Base-by-base conservation (phyloP, 768 basidiomycete genomes). In the Sporobolomyces roseus region DNA sequence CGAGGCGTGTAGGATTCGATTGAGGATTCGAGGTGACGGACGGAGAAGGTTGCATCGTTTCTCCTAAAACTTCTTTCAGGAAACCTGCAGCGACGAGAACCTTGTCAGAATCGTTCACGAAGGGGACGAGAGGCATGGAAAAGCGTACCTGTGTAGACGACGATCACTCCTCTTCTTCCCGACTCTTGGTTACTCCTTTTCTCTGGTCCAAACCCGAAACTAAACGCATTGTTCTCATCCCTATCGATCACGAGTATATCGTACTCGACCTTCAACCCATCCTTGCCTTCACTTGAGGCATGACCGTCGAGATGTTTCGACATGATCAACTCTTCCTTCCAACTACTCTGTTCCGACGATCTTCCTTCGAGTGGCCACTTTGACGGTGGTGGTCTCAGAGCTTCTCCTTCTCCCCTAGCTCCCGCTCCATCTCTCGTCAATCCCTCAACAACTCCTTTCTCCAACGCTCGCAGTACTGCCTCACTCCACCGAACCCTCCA, bases 401-500 rank as follows among this genome's bases (percentile, higher is more conserved):
- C 63, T 21, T 64, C 45, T 43, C 69, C 70, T 13, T 82, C 80
- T 19, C 85, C 84, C 12, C 93, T 79, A 21, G 85, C 67, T 10
- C 29, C 45, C 8, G 73, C 14, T 87, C 51, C 63, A 5, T n/a
- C 43, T 13, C 30, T 30, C 43, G 58, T 60, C 43, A 60, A 21
- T 2, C 58, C 58, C n/a, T 60, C 58, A 45, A 60, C 58, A 48
- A 93, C 86, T 50, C 84, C 87, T 35, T 79, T 72, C 79, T 97
- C 93, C 32, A 99, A 84, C 62, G 82, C 82, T 23, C 88, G 85
- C 27, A 97, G 80, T 3, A 89, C 91, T 25, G 86, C 83, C 61
- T 84, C 83, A 16, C 94, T 91, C 93, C 94, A 97, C 25, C 80
- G 76, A 77, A 89, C 88, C 65, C 93, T 85, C 94, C 94, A 98